Percentiles rank a stretch among this genome's conserved stretches.
phyloP scores from a whole-genome alignment of 208 protist species.

The Trypanosoma avium region DNA sequence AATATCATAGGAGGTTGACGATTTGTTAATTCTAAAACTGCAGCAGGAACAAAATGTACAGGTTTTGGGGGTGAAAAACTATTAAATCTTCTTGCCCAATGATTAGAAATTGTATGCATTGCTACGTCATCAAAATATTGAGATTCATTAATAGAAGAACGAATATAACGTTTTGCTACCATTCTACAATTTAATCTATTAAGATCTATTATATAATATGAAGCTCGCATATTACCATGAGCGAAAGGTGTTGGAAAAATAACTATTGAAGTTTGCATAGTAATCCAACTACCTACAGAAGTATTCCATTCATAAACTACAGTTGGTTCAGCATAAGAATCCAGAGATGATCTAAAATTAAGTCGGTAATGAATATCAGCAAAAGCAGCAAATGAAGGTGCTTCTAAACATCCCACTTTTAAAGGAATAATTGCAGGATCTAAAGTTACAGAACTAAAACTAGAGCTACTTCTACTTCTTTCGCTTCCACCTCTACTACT shows the following conservation, averaged over 20 bases:
- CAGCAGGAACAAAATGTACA: slow-evolving; percentile 75
- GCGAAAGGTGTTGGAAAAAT: slow-evolving; percentile 64
- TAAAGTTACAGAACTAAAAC: neutral
- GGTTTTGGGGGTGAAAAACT: slow-evolving; percentile 52
- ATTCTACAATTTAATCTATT: slow-evolving; percentile 61
- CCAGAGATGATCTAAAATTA: slow-evolving; percentile 43
- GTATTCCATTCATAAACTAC: slow-evolving; percentile 79
- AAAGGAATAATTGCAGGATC: slow-evolving; percentile 30
- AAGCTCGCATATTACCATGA: slow-evolving; percentile 79
- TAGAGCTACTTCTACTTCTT: slow-evolving; percentile 3
- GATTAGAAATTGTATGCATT: slow-evolving; percentile 80
- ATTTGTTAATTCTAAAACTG: slow-evolving; percentile 64
- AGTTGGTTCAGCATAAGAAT: slow-evolving; percentile 46
- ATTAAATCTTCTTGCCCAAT: slow-evolving; percentile 82
- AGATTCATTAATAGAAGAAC: slow-evolving; percentile 41
- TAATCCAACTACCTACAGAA: slow-evolving; percentile 53
- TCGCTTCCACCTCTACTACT: slow-evolving; percentile 6
- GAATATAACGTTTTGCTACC: slow-evolving; percentile 77
- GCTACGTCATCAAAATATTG: slow-evolving; percentile 88
- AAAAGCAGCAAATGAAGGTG: slow-evolving; percentile 47
- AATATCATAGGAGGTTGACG: slow-evolving; percentile 61
- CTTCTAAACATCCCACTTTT: slow-evolving; percentile 43
- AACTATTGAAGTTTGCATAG: slow-evolving; percentile 62
- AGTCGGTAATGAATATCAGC: slow-evolving; percentile 33
- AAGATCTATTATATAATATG: slow-evolving; percentile 83